These are phyloP conservation scores for Endocalyx cinctus DNA, from an alignment of 2,329 filamentous ascomycete genomes.

Conservation along the genomic window DNA sequence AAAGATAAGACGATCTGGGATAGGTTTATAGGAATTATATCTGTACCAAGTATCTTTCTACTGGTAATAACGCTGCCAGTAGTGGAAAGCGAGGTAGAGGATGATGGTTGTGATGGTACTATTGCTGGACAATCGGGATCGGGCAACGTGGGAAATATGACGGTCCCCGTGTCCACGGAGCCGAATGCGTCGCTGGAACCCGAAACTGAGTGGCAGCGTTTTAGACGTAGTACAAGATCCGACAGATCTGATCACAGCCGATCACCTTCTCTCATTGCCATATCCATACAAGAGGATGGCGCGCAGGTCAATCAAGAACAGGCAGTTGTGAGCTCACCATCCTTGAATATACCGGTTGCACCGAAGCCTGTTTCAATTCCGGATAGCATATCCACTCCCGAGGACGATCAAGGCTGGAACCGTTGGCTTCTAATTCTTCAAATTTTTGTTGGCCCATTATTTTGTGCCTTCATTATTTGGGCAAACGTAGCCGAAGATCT, in stretches of 20 bases:
- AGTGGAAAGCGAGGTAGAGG: conserved; percentile 65
- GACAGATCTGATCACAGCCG: conserved; percentile 21
- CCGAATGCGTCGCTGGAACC: conserved; percentile 27
- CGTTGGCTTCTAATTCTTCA: conserved; percentile 86
- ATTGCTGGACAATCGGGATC: conserved; percentile 25
- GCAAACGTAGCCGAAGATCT: conserved; percentile 59
- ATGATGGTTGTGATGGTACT: conserved; percentile 38
- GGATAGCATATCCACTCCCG: conserved; percentile 20
- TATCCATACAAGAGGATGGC: conserved; percentile 15
- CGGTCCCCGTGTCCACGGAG: conserved; percentile 32
- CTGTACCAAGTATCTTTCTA: conserved; percentile 85
- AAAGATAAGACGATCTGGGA: conserved; percentile 78
- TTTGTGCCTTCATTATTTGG: conserved; percentile 74
- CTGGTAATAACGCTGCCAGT: conserved; percentile 89
- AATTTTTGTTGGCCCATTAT: conserved; percentile 80
- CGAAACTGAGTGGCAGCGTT: conserved; percentile 57
- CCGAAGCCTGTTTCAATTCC: conserved; percentile 18
- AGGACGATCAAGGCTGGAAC: conserved; percentile 66
- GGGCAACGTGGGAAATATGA: conserved; percentile 24
- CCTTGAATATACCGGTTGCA: conserved; percentile 13
- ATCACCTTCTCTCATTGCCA: conserved; percentile 27
- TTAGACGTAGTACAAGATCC: conserved; percentile 43
- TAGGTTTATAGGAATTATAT: conserved; percentile 73
- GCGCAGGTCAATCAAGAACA: conserved; percentile 7
- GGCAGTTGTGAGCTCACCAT: conserved; percentile 5